Evolutionary conservation across 1,284 basidiomycete genomes (phyloP), one percentile per base, ranked within the genome.

Genomic region (Ganoderma sinense): DNA sequence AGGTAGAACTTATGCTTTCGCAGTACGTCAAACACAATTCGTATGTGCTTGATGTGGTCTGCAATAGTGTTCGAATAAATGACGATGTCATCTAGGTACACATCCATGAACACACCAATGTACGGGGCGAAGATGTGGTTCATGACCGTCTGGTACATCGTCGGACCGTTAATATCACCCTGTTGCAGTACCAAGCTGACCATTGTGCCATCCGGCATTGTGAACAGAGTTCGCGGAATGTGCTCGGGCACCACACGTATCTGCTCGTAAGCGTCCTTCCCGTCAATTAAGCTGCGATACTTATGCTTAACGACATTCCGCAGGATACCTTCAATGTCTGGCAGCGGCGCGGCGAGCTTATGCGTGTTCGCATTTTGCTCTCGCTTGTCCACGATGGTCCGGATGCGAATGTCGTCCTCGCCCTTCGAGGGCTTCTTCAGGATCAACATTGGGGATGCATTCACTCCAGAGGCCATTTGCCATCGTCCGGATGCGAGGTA

Each of bases 301-400:
- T 33, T 55, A 64, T 45, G 7, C 64, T 26, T 6, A 61, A 51
- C 13, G 67, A 48, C 55, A 1, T 62, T 33, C 1, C 71, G 7
- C 74, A 55, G 67, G 76, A 80, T n/a, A 67, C 66, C 64, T 76
- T 75, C 67, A 80, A 58, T 2, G 77, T 76, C 65, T 78, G 76
- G 2, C 4, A 62, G 51, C 26, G 61, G 66, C 1, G 66, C 53
- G 1, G 61, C n/a, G 2, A 67, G 13, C 80, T 61, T 78, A 74
- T 64, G 80, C 73, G 78, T 64, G 29, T 74, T 78, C 31, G 79
- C 78, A 56, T 82, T 82, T 8, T 67, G 61, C 23, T 67, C 48
- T 33, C 66, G 66, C 75, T 48, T 48, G 20, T 48, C 45, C 1
- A 48, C 45, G 20, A 48, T 20, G n/a, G 45, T 48, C 1, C 45